phyloP scores from a whole-genome alignment of 2,329 filamentous ascomycete genomes.

The Aspergillus tamarii region DNA sequence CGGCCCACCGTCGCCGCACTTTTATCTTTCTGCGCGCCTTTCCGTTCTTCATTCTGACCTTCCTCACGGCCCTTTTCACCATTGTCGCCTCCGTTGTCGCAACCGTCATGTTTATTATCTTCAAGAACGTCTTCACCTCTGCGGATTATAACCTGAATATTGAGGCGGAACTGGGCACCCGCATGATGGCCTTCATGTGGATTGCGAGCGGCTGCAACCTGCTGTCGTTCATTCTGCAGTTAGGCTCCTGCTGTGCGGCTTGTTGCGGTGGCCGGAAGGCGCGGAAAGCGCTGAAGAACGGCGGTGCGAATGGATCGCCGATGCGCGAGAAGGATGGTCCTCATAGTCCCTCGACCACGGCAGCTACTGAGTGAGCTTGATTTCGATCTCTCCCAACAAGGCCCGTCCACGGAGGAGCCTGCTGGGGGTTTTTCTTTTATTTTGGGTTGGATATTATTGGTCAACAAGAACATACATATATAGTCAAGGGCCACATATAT shows the following conservation, averaged over 20 bases:
- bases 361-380: neutral
- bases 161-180: constrained; percentile 65
- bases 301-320: neutral
- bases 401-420: too few species aligned
- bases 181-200: constrained; percentile 92
- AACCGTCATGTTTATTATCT: constrained; percentile 82
- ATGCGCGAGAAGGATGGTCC: constrained; percentile 21
- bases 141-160: constrained; percentile 76
- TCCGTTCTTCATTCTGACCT: constrained; percentile 68
- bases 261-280: constrained; percentile 46
- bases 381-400: neutral
- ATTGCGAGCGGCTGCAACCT: constrained; percentile 69
- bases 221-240: constrained; percentile 72
- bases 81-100: constrained; percentile 73
- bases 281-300: constrained; percentile 35
- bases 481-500: constrained; percentile 1
- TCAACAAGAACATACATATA: neutral
- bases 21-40: constrained; percentile 58
- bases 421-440: neutral
- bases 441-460: neutral
- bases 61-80: constrained; percentile 68
- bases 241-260: constrained; percentile 74
- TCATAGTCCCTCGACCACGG: constrained; percentile 11
- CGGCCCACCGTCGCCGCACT: constrained; percentile 40
- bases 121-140: constrained; percentile 73